Percentiles rank a stretch among this genome's conserved stretches.
phyloP scores from a whole-genome alignment of 352 stramenopile species.

The Halophytophthora polymorphica region DNA sequence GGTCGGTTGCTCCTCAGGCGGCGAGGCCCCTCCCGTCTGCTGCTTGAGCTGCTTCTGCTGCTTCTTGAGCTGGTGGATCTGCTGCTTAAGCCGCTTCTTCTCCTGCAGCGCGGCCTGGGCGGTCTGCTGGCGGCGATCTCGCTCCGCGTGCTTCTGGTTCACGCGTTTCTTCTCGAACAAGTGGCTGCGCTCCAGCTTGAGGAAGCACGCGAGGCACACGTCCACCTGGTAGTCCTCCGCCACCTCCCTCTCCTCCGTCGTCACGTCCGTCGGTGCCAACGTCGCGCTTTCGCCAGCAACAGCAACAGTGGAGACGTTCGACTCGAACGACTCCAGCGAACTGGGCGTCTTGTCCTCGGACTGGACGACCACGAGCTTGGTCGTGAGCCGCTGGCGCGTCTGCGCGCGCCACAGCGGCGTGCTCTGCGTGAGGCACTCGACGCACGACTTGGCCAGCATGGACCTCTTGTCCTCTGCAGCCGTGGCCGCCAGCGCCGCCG shows the following conservation, averaged over 20 bases:
- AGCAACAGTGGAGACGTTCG: neutral
- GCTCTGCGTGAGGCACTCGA: constrained; percentile 55
- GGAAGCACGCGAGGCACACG: constrained; percentile 65
- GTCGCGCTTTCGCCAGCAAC: constrained; percentile 5
- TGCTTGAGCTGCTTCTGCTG: constrained; percentile 62
- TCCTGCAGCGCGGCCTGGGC: constrained; percentile 15
- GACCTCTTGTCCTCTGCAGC: neutral
- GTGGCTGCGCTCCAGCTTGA: constrained; percentile 65
- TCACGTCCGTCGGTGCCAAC: constrained; percentile 4
- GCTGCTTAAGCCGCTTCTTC: constrained; percentile 48
- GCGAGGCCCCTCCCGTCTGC: constrained; percentile 19
- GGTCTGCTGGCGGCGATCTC: constrained; percentile 26
- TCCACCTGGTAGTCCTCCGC: constrained; percentile 29
- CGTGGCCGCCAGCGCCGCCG: neutral
- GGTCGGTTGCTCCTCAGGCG: constrained; percentile 5
- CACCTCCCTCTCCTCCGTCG: constrained; percentile 5
- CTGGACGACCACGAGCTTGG: constrained; percentile 8
- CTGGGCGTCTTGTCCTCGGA: neutral
- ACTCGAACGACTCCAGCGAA: neutral
- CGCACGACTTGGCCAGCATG: constrained; percentile 28
- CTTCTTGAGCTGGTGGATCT: constrained; percentile 56
- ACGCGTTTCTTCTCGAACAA: constrained; percentile 56
- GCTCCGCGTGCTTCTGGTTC: constrained; percentile 33
- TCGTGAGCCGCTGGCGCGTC: constrained; percentile 14
- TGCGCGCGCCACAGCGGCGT: constrained; percentile 66